Evolutionary conservation across 805 yeast species (phyloP).

Genomic region (Ogataea thermomethanolica): DNA sequence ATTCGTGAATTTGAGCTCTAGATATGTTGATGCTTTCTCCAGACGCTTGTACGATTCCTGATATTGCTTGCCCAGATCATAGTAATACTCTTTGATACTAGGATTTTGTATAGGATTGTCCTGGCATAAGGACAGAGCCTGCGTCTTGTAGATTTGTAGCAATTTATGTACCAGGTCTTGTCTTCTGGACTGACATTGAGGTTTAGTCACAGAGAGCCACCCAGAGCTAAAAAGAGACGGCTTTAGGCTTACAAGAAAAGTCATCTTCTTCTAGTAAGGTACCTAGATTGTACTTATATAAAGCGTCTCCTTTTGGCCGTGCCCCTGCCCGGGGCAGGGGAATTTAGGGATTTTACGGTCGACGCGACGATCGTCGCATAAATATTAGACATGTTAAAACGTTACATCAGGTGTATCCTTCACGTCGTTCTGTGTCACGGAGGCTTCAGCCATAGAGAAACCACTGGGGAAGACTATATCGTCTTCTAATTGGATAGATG

Average conservation of each 20-base stretch:
- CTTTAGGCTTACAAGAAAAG: slow-evolving; percentile 6
- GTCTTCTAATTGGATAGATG: too few relatives aligned
- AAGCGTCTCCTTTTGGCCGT: slow-evolving; percentile 9
- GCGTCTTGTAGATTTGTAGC: slow-evolving; percentile 6
- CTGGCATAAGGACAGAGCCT: slow-evolving; percentile 10
- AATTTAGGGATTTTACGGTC: neutral
- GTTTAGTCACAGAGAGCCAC: neutral
- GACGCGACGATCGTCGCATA: slow-evolving; percentile 11
- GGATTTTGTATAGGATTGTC: slow-evolving; percentile 11
- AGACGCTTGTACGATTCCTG: slow-evolving; percentile 5
- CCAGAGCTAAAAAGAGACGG: slow-evolving; percentile 8
- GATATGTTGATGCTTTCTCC: neutral
- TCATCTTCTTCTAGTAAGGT: slow-evolving; percentile 1
- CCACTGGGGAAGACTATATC: too few relatives aligned
- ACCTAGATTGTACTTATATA: slow-evolving; percentile 1
- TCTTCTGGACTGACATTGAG: slow-evolving; percentile 1
- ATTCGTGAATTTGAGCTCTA: slow-evolving; percentile 14
- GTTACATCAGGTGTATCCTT: slow-evolving; percentile 5
- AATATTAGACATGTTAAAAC: neutral
- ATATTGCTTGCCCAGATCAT: slow-evolving; percentile 13
- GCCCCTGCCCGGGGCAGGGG: slow-evolving; percentile 3
- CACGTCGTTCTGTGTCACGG: slow-evolving; percentile 1
- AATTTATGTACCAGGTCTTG: neutral
- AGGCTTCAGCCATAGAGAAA: neutral
- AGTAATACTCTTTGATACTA: slow-evolving; percentile 12